A percentile compares a stretch with the other conserved stretches of the same genome.
Evolutionary conservation across 345 rosid genomes (phyloP).

Genomic region (Combretum micranthum): DNA sequence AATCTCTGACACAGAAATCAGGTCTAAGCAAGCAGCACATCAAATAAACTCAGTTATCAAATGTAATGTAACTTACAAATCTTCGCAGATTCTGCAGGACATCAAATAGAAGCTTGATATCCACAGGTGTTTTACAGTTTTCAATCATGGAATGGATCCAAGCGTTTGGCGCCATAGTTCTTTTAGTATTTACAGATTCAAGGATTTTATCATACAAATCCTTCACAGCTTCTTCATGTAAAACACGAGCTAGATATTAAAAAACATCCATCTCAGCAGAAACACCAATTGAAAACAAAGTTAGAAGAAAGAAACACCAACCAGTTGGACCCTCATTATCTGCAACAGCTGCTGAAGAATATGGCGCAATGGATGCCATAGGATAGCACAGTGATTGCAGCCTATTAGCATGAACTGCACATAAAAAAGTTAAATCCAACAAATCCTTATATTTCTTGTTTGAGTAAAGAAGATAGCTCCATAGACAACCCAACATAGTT

Average conservation of each 20-base stretch:
- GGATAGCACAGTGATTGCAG: slow-evolving; percentile 7
- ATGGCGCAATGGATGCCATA: slow-evolving; percentile 18
- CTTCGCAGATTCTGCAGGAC: slow-evolving; percentile 54
- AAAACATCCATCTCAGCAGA: background rate
- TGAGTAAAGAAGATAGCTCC: too few relatives aligned
- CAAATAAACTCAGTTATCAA: background rate
- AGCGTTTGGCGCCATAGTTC: slow-evolving; percentile 75
- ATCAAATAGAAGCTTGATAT: slow-evolving; percentile 62
- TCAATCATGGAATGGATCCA: slow-evolving; percentile 77
- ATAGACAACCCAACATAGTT: too few relatives aligned
- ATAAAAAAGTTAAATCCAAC: slow-evolving; percentile 1
- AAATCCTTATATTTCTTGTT: too few relatives aligned
- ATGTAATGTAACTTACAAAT: slow-evolving; percentile 51
- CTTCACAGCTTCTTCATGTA: slow-evolving; percentile 58
- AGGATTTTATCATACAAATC: slow-evolving; percentile 55
- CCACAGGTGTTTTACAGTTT: slow-evolving; percentile 56
- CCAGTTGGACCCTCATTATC: slow-evolving; percentile 38
- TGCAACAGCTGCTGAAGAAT: slow-evolving; percentile 25
- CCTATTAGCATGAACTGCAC: slow-evolving; percentile 16
- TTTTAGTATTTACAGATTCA: slow-evolving; percentile 48
- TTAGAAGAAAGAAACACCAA: slow-evolving; percentile 9
- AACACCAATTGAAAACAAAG: background rate
- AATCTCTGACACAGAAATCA: slow-evolving; percentile 49
- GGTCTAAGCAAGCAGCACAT: background rate
- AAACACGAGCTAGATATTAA: background rate